Base-by-base conservation (phyloP, 768 basidiomycete species). In the Rhizopogon sp. region DNA sequence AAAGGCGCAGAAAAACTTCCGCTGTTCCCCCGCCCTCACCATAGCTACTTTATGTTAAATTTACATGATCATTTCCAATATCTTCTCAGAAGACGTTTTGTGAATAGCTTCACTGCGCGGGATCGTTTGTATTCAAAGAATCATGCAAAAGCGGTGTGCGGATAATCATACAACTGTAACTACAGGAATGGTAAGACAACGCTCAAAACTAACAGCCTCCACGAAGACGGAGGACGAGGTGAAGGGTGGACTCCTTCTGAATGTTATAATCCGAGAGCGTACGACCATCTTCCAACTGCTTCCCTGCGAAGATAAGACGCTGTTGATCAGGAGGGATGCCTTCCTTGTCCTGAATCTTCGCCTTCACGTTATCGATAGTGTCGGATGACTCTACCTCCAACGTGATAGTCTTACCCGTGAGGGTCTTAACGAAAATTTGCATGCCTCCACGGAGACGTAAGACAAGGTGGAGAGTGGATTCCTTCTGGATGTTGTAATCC, bases 261-360 rank as follows among this genome's bases (percentile, higher is more conserved):
- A 87, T 87, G 64, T 86, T 87, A 67, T 87, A 88, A 63, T 89
- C 87, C 31, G 85, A 86, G 22, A 88, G 79, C 8, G 87, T 89
- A 43, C 87, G 82, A 13, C 87, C 87, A 56, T 89, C 87, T 64
- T 89, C 87, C 41, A 88, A 74, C 66, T 89, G 87, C 74, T 89
- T 89, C 5, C 87, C 87, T 50, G 87, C 87, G 56, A 88, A 88
- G 64, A 89, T 89, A n/a, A 88, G 74, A 39, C 87, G 80, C 63
- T 89, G 87, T 63, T 87, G 87, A 60, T 87, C 87, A 20, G 87
- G 87, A 14, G 85, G 87, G 46, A 89, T 88, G 42, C 87, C 87
- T 59, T 88, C 86, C 77, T 88, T 88, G 72, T 88, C 86, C 70
- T 88, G 86, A 55, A 88, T 88, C 75, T 87, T 87, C 17, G 81